Base-by-base conservation (phyloP, 2,329 filamentous ascomycete genomes). In the Paraphaeosphaeria minitans region DNA sequence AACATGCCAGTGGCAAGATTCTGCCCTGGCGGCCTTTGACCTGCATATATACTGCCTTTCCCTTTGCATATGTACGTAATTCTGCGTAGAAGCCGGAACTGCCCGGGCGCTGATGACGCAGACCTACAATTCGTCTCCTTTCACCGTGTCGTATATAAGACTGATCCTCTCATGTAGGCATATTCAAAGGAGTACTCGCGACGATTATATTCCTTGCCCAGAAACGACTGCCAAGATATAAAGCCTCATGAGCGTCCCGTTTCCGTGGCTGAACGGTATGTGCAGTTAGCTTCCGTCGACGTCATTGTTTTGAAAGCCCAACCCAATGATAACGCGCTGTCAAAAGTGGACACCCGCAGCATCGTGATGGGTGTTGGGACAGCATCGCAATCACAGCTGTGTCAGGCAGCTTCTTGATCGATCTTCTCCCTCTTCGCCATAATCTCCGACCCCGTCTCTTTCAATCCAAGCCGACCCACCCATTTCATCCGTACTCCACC, bases 401-500 rank as follows among this genome's bases (percentile, higher is more conserved):
- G 29, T n/a, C 16, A 50, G 10, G 4, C n/a, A 50, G 21, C 27
- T 39, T 50, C 27, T 27, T 29, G 14, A 50, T 37, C 29, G 50
- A 43, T 7, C 6, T 41, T 27, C 41, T 55, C 22, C 52, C 41
- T 47, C 33, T n/a, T 31, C 16, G 52, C 52, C 52, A 55, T 55
- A 5, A 45, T 24, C 24, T 47, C 52, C 8, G 52, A 39, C n/a
- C 52, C 41, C 29, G 52, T 55, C 41, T 47, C 52, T 10, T 19
- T 55, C 14, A 55, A 54, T 53, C 50, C 9, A 53, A 42, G 12
- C 50, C 43, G 3, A 55, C 52, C 52, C 52, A 55, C 16, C 52
- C 52, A 22, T 37, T 29, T 27, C 52, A 55, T 33, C n/a, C 24
- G 22, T 47, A 47, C 4, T 55, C 52, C 10, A 46, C 41, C 22